A percentile compares a stretch with the other conserved stretches of the same genome.
Evolutionary conservation across 148 eudicot genomes (phyloP).

Genomic region (Linanthus parryae): DNA sequence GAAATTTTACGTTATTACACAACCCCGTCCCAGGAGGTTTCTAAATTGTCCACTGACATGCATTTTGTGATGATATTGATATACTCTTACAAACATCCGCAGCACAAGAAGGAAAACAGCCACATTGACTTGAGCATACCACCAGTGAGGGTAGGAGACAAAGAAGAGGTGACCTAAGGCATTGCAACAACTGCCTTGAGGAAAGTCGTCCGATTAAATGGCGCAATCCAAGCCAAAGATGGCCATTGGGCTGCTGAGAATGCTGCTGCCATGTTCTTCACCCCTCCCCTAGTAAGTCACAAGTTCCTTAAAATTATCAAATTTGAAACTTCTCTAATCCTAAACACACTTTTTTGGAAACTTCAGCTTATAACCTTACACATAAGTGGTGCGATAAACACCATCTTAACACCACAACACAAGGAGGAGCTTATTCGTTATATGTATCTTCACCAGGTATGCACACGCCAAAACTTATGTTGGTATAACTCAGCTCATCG

Average conservation of each 20-base stretch:
- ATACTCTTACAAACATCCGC: too few species aligned
- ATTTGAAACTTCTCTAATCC: too few species aligned
- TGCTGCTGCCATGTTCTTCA: conserved; percentile 11
- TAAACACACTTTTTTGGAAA: too few species aligned
- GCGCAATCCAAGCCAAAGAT: too few species aligned
- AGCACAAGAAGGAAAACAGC: conserved; percentile 11
- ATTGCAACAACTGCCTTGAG: conserved; percentile 6
- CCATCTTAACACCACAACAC: conserved; percentile 22
- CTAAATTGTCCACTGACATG: too few species aligned
- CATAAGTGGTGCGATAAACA: conserved; percentile 27
- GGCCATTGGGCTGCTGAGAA: conserved; percentile 21
- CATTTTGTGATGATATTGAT: too few species aligned
- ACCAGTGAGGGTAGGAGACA: conserved; percentile 8
- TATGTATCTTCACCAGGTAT: conserved; percentile 25
- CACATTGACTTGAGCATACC: conserved; percentile 11
- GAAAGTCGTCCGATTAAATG: conserved; percentile 10
- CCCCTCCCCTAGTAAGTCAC: conserved; percentile 22
- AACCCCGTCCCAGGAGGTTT: too few species aligned
- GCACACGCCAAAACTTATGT: background rate
- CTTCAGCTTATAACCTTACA: conserved; percentile 26
- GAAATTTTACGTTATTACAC: too few species aligned
- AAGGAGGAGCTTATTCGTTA: conserved; percentile 26
- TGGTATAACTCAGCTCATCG: background rate
- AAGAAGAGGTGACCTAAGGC: conserved; percentile 9
- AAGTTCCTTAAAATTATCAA: too few species aligned